Percentiles rank a stretch among this genome's conserved stretches.
These are phyloP conservation scores for Mimosa bimucronata DNA, from an alignment of 306 rosid genomes.

Conservation along the genomic window DNA sequence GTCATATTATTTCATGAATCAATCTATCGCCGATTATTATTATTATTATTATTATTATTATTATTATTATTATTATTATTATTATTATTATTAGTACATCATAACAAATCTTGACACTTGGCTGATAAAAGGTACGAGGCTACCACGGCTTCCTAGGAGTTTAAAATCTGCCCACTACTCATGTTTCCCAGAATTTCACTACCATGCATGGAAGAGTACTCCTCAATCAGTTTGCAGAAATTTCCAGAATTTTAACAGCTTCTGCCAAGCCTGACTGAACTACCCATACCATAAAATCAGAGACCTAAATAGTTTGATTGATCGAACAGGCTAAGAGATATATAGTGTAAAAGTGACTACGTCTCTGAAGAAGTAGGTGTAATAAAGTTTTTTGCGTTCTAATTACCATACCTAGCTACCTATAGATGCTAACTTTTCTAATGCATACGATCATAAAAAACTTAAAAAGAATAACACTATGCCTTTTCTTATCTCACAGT, in stretches of 20 bases:
- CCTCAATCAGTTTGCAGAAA: neutral
- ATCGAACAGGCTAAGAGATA: neutral
- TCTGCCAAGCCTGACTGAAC: conserved; percentile 41
- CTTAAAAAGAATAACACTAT: neutral
- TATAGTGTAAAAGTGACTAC: neutral
- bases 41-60: no score
- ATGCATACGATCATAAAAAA: neutral
- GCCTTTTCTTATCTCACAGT: neutral
- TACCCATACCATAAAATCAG: conserved; percentile 37
- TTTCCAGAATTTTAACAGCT: conserved; percentile 4
- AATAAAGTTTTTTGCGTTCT: neutral
- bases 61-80: conserved; percentile 27
- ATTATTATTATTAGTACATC: conserved; percentile 31
- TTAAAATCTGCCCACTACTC: conserved; percentile 37
- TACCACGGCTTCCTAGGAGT: conserved; percentile 47
- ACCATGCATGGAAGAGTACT: conserved; percentile 7
- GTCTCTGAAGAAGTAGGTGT: neutral
- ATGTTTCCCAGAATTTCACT: conserved; percentile 44
- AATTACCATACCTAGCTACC: neutral
- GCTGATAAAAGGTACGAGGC: conserved; percentile 23
- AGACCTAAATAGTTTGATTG: conserved; percentile 35
- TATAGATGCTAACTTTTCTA: neutral
- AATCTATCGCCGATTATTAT: conserved; percentile 38
- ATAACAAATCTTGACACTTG: conserved; percentile 38
- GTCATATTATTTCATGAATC: conserved; percentile 45